Conservation (phyloP, 441 rosid genomes). For the Aleurites moluccanus region DNA sequence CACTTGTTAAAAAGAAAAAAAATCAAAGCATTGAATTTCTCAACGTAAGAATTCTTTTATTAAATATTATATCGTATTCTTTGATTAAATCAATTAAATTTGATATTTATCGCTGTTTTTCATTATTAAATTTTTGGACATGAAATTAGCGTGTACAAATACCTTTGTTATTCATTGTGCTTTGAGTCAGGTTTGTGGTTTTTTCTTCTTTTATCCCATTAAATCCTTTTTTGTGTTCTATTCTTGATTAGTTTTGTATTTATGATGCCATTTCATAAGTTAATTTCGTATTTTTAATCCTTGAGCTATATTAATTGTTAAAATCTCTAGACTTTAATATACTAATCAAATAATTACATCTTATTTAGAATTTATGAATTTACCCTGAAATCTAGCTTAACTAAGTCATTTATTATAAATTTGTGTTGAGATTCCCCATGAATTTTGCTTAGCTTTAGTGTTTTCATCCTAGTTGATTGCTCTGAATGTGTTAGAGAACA, state of each 20-base stretch:
- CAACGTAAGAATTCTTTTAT: too few relatives aligned
- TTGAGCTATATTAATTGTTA: background rate
- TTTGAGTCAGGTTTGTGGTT: conserved; percentile 71
- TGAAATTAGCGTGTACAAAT: too few relatives aligned
- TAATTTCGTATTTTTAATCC: too few relatives aligned
- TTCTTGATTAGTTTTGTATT: background rate
- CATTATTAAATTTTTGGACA: too few relatives aligned
- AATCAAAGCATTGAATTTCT: too few relatives aligned
- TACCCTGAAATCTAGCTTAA: background rate
- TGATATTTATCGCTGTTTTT: too few relatives aligned
- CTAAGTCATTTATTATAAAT: background rate
- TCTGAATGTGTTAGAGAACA: background rate
- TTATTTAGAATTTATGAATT: background rate
- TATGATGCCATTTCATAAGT: background rate
- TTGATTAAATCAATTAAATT: too few relatives aligned
- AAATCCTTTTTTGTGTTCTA: background rate
- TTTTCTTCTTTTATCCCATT: background rate
- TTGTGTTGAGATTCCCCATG: background rate
- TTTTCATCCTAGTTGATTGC: background rate
- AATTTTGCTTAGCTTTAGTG: background rate
- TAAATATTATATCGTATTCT: too few relatives aligned
- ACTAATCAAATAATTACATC: background rate
- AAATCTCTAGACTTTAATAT: background rate
- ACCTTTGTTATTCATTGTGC: conserved; percentile 96
- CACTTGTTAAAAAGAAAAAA: too few relatives aligned